Percentiles rank a stretch among this genome's conserved stretches.
Conservation (phyloP, 2,329 filamentous ascomycete species). For the Aspergillus quadrilineatus region DNA sequence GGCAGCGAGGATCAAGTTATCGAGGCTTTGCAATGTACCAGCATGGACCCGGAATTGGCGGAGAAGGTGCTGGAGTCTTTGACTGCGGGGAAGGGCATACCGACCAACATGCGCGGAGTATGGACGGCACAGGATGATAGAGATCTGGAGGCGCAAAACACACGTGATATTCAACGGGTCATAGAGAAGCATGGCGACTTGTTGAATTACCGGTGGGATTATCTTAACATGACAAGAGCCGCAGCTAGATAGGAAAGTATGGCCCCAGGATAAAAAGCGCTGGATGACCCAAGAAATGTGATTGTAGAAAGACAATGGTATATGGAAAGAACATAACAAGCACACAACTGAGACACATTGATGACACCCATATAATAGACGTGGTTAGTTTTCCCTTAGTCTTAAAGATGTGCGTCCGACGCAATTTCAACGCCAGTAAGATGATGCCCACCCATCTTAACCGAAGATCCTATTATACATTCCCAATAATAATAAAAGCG, state of each 20-base stretch:
- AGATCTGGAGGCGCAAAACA: slow-evolving; percentile 34
- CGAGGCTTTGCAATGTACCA: slow-evolving; percentile 40
- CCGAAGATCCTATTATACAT: slow-evolving; percentile 13
- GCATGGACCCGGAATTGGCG: slow-evolving; percentile 41
- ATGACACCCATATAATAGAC: neutral
- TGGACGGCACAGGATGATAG: slow-evolving; percentile 51
- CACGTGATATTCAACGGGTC: slow-evolving; percentile 34
- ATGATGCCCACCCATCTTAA: neutral
- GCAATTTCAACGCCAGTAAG: neutral
- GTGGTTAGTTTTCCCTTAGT: neutral
- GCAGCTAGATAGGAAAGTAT: slow-evolving; percentile 9
- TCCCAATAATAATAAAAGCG: neutral
- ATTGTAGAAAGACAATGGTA: neutral
- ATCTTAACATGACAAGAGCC: slow-evolving; percentile 31
- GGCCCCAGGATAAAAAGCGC: slow-evolving; percentile 1
- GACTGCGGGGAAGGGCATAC: slow-evolving; percentile 35
- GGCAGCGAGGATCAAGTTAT: slow-evolving; percentile 33
- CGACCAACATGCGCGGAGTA: slow-evolving; percentile 43
- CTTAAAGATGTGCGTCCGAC: neutral
- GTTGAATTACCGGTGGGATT: slow-evolving; percentile 39
- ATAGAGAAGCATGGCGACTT: slow-evolving; percentile 47
- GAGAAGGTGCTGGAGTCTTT: slow-evolving; percentile 37
- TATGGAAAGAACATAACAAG: neutral
- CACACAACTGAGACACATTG: neutral
- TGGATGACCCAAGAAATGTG: neutral